Evolutionary conservation across 1,139 yeast species (phyloP).

Genomic region (Yamadazyma aaseri): DNA sequence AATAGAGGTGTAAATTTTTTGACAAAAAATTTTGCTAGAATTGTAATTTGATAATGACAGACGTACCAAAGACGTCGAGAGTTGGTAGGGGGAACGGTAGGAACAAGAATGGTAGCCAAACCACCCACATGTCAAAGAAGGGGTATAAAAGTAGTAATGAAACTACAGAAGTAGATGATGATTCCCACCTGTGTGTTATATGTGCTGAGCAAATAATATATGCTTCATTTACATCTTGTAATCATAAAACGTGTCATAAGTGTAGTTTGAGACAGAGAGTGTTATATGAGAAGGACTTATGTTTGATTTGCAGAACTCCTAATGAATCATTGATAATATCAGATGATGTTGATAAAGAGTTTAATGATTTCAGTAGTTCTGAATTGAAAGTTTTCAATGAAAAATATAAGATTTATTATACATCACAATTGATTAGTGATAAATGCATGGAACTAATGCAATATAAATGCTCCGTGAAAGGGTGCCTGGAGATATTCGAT

Average conservation of each 20-base stretch:
- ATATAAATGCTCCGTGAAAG: constrained; percentile 59
- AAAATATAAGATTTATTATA: constrained; percentile 52
- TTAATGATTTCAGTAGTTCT: constrained; percentile 23
- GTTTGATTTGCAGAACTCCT: constrained; percentile 83
- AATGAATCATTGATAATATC: constrained; percentile 61
- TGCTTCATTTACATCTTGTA: constrained; percentile 78
- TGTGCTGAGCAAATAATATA: constrained; percentile 72
- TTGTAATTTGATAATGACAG: constrained; percentile 7
- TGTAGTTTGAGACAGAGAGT: constrained; percentile 87
- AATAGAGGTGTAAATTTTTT: not conserved
- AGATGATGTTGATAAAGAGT: constrained; percentile 36
- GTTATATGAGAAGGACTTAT: constrained; percentile 66
- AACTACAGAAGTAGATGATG: constrained; percentile 33
- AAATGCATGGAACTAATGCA: constrained; percentile 53
- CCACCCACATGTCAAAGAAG: not conserved
- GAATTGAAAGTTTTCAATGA: constrained; percentile 38
- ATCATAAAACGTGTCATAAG: constrained; percentile 77
- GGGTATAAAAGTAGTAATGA: constrained; percentile 15
- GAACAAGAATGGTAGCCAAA: constrained; percentile 4
- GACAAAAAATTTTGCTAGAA: not conserved
- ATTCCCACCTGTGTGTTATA: constrained; percentile 59
- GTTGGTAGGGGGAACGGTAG: constrained; percentile 16
- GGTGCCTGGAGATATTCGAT: constrained; percentile 41
- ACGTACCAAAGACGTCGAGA: constrained; percentile 18
- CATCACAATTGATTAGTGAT: constrained; percentile 39